Conservation (phyloP, 805 yeast genomes). For the Starmerella stigmatis region DNA sequence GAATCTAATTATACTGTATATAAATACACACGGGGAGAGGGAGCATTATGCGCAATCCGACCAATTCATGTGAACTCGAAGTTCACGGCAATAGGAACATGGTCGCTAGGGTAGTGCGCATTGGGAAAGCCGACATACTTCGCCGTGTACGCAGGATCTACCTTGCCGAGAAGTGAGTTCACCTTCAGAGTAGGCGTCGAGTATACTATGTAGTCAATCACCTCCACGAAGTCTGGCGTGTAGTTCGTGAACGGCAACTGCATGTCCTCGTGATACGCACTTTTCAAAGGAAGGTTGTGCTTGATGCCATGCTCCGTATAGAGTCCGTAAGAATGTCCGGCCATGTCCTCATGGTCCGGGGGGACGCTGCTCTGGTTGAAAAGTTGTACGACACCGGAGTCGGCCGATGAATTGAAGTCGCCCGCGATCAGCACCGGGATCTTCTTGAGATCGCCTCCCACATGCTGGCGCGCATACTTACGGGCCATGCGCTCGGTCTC, state of each 20-base stretch:
- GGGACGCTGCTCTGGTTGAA: slow-evolving; percentile 72
- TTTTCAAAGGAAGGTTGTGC: slow-evolving; percentile 69
- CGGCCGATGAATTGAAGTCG: slow-evolving; percentile 73
- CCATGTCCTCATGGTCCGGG: slow-evolving; percentile 61
- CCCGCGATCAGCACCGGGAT: slow-evolving; percentile 83
- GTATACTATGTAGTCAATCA: slow-evolving; percentile 93
- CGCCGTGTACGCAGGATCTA: slow-evolving; percentile 65
- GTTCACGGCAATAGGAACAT: slow-evolving; percentile 72
- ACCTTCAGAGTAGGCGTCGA: slow-evolving; percentile 72
- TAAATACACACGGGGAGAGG: neutral
- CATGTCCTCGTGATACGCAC: slow-evolving; percentile 73
- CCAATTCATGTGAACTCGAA: slow-evolving; percentile 46
- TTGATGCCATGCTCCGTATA: slow-evolving; percentile 81
- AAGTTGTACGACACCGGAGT: slow-evolving; percentile 87
- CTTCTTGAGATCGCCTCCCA: slow-evolving; percentile 39
- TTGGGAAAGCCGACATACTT: slow-evolving; percentile 87
- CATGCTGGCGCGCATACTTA: slow-evolving; percentile 34
- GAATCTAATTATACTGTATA: neutral
- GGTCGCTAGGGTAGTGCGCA: slow-evolving; percentile 89
- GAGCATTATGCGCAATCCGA: no score
- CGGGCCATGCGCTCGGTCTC: slow-evolving; percentile 63
- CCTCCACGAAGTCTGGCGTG: slow-evolving; percentile 87
- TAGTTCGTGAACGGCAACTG: slow-evolving; percentile 91
- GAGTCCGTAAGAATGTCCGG: slow-evolving; percentile 80
- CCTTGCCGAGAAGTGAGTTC: slow-evolving; percentile 72